Conservation (phyloP, 23 red algal genomes). For the Cyanidiococcus yangmingshanensis region DNA sequence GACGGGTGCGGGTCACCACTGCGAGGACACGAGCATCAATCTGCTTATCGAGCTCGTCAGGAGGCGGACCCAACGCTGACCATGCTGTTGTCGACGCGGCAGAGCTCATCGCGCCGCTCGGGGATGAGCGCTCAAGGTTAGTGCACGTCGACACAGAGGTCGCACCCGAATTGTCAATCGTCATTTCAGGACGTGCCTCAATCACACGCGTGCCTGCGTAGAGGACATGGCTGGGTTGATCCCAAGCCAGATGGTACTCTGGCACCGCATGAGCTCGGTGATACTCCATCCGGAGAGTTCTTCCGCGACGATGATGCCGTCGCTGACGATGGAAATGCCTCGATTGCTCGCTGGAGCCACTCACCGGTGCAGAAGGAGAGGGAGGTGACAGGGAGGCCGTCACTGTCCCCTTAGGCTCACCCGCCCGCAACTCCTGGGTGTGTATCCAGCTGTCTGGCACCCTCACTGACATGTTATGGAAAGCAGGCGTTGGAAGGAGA, state of each 20-base stretch:
- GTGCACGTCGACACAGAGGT: neutral
- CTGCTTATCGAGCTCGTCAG: neutral
- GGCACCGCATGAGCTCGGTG: neutral
- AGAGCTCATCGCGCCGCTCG: neutral
- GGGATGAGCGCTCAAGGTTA: neutral
- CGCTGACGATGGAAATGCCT: neutral
- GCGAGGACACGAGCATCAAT: neutral
- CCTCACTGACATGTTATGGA: neutral
- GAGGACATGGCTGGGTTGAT: constrained; percentile 5
- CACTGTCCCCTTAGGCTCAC: neutral
- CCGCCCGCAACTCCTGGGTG: neutral
- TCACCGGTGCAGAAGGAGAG: neutral
- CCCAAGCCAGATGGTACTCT: constrained; percentile 13
- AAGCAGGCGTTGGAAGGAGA: constrained; percentile 5
- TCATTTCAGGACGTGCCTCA: constrained; percentile 9
- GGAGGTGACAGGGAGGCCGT: neutral
- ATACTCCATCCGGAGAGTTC: neutral
- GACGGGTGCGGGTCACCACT: neutral
- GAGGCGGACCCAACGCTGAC: no score
- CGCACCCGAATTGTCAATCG: neutral
- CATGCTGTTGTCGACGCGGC: neutral
- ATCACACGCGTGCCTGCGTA: constrained; percentile 27
- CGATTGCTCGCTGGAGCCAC: neutral
- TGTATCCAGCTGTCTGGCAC: neutral
- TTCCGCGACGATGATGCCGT: neutral